These are phyloP conservation scores for Neonectria coccinea DNA, from an alignment of 2,329 filamentous ascomycete genomes.

Conservation along the genomic window DNA sequence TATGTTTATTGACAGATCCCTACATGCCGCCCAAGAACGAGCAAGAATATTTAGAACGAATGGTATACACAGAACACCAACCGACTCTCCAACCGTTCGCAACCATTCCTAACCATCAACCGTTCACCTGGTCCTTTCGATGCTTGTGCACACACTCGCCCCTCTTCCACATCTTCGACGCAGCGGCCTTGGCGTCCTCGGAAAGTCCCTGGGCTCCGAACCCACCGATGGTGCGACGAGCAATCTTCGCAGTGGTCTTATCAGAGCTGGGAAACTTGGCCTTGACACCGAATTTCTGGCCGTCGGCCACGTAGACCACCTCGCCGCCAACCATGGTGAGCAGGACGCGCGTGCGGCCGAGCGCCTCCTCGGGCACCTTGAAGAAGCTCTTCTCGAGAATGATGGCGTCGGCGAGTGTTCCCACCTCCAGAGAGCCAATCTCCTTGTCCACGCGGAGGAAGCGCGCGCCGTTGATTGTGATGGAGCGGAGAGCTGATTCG, in stretches of 20 bases:
- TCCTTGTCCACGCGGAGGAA: slow-evolving; percentile 43
- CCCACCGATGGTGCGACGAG: slow-evolving; percentile 36
- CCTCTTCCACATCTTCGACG: slow-evolving; percentile 34
- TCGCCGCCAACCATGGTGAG: slow-evolving; percentile 46
- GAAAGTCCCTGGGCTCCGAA: slow-evolving; percentile 32
- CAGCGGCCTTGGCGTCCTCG: slow-evolving; percentile 22
- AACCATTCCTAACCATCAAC: too few relatives aligned
- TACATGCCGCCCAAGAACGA: too few relatives aligned
- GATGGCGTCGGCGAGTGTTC: slow-evolving; percentile 45
- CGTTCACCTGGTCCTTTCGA: neutral
- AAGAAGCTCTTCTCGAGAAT: slow-evolving; percentile 44
- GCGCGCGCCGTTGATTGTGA: slow-evolving; percentile 40
- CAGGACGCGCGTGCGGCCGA: slow-evolving; percentile 41
- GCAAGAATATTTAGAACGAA: too few relatives aligned
- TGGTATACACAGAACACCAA: too few relatives aligned
- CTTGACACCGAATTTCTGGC: slow-evolving; percentile 38
- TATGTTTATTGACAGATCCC: too few relatives aligned
- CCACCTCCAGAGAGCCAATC: slow-evolving; percentile 43
- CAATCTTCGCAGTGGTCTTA: slow-evolving; percentile 26
- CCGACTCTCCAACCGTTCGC: too few relatives aligned
- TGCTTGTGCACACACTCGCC: slow-evolving; percentile 37
- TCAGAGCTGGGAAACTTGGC: slow-evolving; percentile 44
- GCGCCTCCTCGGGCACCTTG: slow-evolving; percentile 39
- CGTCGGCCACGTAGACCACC: slow-evolving; percentile 42
- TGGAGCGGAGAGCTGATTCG: slow-evolving; percentile 35